Percentiles rank a stretch among this genome's conserved stretches.
These are phyloP conservation scores for Rhizopus sp. DNA, from an alignment of 371 early-diverging fungal genomes.

Conservation along the genomic window DNA sequence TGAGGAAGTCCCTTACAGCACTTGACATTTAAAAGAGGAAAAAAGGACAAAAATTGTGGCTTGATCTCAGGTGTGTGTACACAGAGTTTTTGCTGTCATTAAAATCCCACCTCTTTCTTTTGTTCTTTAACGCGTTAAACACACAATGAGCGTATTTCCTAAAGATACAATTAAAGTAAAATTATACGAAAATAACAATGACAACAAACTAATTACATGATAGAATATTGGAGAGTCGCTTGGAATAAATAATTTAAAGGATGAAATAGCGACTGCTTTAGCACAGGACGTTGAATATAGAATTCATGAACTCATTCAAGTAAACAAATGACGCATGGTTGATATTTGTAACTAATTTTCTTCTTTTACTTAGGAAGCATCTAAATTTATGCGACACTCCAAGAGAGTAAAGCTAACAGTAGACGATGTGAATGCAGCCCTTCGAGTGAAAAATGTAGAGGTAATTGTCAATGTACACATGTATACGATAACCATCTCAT, in stretches of 20 bases:
- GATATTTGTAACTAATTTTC: not conserved
- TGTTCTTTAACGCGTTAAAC: not conserved
- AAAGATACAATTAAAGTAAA: conserved; percentile 53
- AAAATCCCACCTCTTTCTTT: not conserved
- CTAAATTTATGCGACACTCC: conserved; percentile 98
- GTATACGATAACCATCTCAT: not conserved
- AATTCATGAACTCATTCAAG: conserved; percentile 94
- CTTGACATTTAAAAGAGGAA: not conserved
- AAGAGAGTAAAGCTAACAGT: conserved; percentile 86
- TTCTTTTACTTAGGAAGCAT: conserved; percentile 74
- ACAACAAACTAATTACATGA: not conserved
- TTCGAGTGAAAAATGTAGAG: conserved; percentile 96
- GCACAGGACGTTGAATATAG: conserved; percentile 98
- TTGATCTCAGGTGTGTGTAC: not conserved
- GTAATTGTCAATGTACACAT: conserved; percentile 38
- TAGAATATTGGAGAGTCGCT: conserved; percentile 89
- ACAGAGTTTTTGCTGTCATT: not conserved
- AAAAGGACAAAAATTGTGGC: conserved; percentile 1
- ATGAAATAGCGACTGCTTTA: conserved; percentile 86
- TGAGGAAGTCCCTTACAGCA: not conserved
- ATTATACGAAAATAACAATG: not conserved
- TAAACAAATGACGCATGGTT: conserved; percentile 22
- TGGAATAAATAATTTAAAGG: conserved; percentile 91
- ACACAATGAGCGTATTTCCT: conserved; percentile 46
- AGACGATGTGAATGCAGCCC: conserved; percentile 95